phyloP scores from a whole-genome alignment of 106 monocot genomes.

The Acorus gramineus region DNA sequence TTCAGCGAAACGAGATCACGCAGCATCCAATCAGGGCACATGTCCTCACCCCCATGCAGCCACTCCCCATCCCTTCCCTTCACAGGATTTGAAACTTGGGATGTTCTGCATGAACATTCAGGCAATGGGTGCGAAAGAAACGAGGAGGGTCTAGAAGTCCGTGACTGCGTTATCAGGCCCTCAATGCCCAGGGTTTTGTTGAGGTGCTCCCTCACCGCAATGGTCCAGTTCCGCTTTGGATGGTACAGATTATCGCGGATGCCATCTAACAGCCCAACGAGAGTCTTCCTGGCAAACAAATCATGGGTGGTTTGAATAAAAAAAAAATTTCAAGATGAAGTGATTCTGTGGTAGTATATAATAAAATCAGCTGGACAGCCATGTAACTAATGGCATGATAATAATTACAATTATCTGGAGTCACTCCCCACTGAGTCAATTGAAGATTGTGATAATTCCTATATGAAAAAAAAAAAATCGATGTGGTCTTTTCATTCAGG shows the following conservation, averaged over 20 bases:
- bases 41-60: constrained; percentile 29
- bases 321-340: too few species aligned
- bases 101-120: constrained; percentile 69
- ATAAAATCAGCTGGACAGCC: too few species aligned
- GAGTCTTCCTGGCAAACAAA: constrained; percentile 36
- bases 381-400: too few species aligned
- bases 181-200: constrained; percentile 49
- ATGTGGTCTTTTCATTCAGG: too few species aligned
- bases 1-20: constrained; percentile 18
- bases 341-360: too few species aligned
- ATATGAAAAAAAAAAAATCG: too few species aligned
- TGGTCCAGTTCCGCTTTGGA: constrained; percentile 71
- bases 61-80: constrained; percentile 20
- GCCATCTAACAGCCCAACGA: constrained; percentile 36
- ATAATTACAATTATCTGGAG: too few species aligned
- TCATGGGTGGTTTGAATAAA: neutral
- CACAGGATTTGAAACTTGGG: constrained; percentile 5
- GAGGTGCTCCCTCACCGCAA: constrained; percentile 40
- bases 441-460: too few species aligned
- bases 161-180: constrained; percentile 41
- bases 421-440: too few species aligned
- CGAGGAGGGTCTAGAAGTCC: constrained; percentile 38
- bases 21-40: constrained; percentile 53
- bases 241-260: constrained; percentile 49
- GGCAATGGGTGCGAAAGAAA: constrained; percentile 83